Evolutionary conservation across 306 rosid genomes (phyloP).

Genomic region (Cucurbita pepo): DNA sequence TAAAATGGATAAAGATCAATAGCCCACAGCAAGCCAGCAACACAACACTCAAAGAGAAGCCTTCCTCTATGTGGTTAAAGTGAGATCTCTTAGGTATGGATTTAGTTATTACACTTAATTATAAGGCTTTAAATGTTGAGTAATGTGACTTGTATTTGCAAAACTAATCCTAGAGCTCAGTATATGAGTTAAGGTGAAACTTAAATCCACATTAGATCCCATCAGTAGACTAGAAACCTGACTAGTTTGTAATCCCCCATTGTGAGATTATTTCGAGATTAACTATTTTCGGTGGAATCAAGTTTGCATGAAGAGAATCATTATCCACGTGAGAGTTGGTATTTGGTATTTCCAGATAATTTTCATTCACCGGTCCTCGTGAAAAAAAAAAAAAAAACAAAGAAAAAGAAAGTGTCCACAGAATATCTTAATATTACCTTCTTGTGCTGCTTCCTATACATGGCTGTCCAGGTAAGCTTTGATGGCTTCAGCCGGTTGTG

Average conservation of each 20-base stretch:
- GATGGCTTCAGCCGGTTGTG: slow-evolving; percentile 79
- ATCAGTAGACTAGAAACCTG: background rate
- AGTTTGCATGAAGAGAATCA: background rate
- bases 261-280: background rate
- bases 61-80: too few species aligned
- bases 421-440: slow-evolving; percentile 22
- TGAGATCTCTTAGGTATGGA: background rate
- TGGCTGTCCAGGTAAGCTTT: slow-evolving; percentile 82
- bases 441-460: slow-evolving; percentile 80
- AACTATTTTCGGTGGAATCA: background rate
- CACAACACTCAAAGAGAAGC: background rate
- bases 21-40: background rate
- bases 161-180: background rate
- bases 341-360: background rate
- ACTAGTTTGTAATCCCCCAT: background rate
- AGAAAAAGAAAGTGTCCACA: background rate
- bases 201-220: background rate
- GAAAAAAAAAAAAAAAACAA: background rate
- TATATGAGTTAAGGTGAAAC: background rate
- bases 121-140: background rate
- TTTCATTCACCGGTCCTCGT: too few species aligned
- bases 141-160: background rate
- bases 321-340: background rate
- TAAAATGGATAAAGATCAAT: background rate
- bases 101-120: background rate